Evolutionary conservation across 768 basidiomycete species (phyloP).

Genomic region (Gymnopilus junonius): DNA sequence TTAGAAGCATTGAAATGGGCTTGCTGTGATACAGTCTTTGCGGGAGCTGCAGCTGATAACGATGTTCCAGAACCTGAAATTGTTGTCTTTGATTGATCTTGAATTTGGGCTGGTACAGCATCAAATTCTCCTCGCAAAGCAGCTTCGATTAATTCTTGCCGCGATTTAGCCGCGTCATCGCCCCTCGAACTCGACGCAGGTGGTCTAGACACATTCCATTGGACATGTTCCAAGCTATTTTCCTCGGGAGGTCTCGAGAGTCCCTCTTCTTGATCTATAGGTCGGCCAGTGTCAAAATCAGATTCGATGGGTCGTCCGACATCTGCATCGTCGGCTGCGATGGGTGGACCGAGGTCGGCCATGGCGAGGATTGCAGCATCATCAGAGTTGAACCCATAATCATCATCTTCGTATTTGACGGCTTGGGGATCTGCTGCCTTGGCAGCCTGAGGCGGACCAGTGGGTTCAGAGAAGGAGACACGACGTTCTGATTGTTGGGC

Average conservation of each 20-base stretch:
- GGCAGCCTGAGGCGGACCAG: neutral
- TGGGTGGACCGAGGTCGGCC: conserved; percentile 50
- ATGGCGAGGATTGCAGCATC: conserved; percentile 69
- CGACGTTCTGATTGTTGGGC: conserved; percentile 12
- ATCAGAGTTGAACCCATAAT: conserved; percentile 61
- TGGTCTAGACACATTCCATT: neutral
- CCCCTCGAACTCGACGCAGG: neutral
- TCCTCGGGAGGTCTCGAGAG: conserved; percentile 26
- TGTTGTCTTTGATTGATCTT: neutral
- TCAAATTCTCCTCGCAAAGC: conserved; percentile 11
- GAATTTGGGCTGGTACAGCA: neutral
- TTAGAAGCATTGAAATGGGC: neutral
- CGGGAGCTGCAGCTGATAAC: neutral
- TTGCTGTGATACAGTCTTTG: neutral
- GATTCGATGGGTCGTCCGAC: conserved; percentile 50
- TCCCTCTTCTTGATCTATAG: conserved; percentile 50
- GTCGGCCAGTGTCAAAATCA: conserved; percentile 33
- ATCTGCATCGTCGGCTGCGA: conserved; percentile 44
- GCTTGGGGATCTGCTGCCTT: neutral
- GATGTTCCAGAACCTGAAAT: neutral
- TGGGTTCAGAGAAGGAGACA: conserved; percentile 15
- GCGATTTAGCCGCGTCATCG: conserved; percentile 3
- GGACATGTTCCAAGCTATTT: neutral
- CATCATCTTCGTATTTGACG: conserved; percentile 36
- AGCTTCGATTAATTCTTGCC: conserved; percentile 25